phyloP scores from a whole-genome alignment of 2,329 filamentous ascomycete genomes.

The Gnomoniopsis smithogilvyi region DNA sequence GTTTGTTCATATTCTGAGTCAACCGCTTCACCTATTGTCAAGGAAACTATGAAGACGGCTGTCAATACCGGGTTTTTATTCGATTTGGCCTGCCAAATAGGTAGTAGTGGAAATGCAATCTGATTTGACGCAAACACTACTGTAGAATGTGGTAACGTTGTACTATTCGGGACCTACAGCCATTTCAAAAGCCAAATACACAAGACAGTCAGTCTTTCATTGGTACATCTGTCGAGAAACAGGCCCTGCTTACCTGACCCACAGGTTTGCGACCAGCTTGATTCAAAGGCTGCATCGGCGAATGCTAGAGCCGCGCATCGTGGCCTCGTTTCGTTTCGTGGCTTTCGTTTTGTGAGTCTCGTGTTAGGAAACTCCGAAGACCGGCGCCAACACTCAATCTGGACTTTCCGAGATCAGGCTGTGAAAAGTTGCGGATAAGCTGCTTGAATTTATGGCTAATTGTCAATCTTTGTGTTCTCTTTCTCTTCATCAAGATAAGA shows the following conservation, averaged over 20 bases:
- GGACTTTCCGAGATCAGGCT: not conserved
- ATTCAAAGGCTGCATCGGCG: not conserved
- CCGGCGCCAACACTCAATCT: not conserved
- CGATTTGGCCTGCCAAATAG: too few species aligned
- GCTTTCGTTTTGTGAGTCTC: not conserved
- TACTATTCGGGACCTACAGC: too few species aligned
- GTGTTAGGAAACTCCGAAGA: not conserved
- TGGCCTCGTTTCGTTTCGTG: not conserved
- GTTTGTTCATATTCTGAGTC: not conserved
- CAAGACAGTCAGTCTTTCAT: too few species aligned
- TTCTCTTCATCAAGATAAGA: too few species aligned
- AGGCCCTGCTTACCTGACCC: not conserved
- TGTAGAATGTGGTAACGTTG: too few species aligned
- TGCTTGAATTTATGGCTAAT: too few species aligned
- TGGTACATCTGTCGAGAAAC: not conserved
- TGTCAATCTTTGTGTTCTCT: not conserved
- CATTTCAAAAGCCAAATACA: not conserved
- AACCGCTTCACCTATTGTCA: not conserved
- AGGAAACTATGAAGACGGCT: not conserved
- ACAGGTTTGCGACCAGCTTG: not conserved
- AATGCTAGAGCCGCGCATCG: not conserved
- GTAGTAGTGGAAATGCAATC: too few species aligned
- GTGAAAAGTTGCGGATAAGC: too few species aligned
- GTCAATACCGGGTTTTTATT: too few species aligned
- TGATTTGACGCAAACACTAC: too few species aligned